Conservation (phyloP, 1,284 basidiomycete genomes). For the Ceraceosorus bombacis region DNA sequence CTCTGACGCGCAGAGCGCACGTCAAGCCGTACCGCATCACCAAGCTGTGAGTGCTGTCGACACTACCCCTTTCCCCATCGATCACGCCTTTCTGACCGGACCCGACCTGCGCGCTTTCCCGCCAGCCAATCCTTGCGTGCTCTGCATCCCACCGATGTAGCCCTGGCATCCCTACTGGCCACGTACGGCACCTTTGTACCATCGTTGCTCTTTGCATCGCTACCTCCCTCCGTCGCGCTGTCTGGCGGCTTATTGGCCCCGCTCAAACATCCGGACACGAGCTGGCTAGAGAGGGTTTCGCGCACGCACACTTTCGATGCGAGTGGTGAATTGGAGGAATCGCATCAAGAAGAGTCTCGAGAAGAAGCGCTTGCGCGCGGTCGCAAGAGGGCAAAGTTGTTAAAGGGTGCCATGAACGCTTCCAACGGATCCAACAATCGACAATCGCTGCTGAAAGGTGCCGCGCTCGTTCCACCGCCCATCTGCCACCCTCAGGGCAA, state of each 20-base stretch:
- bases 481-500: neutral
- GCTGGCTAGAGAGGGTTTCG: neutral
- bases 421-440: too few species aligned
- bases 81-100: too few species aligned
- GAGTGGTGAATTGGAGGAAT: neutral
- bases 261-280: neutral
- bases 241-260: neutral
- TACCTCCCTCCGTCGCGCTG: neutral
- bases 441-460: neutral
- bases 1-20: slow-evolving; percentile 1
- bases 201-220: neutral
- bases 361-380: too few species aligned
- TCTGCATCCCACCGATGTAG: neutral
- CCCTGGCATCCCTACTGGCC: neutral
- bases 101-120: neutral
- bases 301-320: neutral
- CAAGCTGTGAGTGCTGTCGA: neutral
- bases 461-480: neutral
- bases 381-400: too few species aligned
- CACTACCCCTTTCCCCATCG: neutral
- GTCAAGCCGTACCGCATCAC: neutral
- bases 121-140: neutral
- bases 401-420: too few species aligned
- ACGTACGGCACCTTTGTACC: neutral
- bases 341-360: too few species aligned